Percentiles rank a stretch among this genome's conserved stretches.
Conservation (phyloP, 1,139 yeast genomes). For the Suhomyces kunorum region DNA sequence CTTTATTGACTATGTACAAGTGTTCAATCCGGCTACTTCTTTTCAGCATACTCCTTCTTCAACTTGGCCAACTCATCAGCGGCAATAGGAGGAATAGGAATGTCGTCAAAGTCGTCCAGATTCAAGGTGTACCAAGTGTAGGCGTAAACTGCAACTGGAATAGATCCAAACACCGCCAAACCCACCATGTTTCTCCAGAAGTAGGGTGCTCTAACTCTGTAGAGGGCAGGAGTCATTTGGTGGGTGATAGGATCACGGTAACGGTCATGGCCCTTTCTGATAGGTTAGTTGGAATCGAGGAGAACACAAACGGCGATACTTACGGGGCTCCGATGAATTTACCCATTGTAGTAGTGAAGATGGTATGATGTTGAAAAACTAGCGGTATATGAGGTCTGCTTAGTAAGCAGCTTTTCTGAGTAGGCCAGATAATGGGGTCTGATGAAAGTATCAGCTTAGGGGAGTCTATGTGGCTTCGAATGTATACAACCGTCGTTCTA, state of each 20-base stretch:
- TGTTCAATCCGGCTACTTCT: neutral
- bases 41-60: constrained; percentile 60
- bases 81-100: constrained; percentile 89
- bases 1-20: constrained; percentile 5
- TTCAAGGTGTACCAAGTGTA: constrained; percentile 75
- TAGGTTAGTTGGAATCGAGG: constrained; percentile 16
- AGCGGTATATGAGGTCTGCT: too few relatives aligned
- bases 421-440: too few relatives aligned
- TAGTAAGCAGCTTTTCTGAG: too few relatives aligned
- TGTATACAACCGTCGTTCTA: too few relatives aligned
- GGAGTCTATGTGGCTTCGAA: too few relatives aligned
- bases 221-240: constrained; percentile 91
- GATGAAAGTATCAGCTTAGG: too few relatives aligned
- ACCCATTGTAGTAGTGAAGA: constrained; percentile 25
- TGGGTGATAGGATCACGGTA: constrained; percentile 78
- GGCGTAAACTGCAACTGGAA: constrained; percentile 68
- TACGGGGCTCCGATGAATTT: constrained; percentile 42
- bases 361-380: constrained; percentile 4
- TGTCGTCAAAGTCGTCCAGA: constrained; percentile 83
- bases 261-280: constrained; percentile 33
- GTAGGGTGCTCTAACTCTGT: constrained; percentile 85
- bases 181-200: constrained; percentile 73
- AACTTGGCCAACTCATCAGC: constrained; percentile 74
- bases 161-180: constrained; percentile 55
- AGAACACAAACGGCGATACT: constrained; percentile 18